Evolutionary conservation across 306 rosid species (phyloP), one percentile per base, ranked within the genome.

Genomic region (Cucumis melo): DNA sequence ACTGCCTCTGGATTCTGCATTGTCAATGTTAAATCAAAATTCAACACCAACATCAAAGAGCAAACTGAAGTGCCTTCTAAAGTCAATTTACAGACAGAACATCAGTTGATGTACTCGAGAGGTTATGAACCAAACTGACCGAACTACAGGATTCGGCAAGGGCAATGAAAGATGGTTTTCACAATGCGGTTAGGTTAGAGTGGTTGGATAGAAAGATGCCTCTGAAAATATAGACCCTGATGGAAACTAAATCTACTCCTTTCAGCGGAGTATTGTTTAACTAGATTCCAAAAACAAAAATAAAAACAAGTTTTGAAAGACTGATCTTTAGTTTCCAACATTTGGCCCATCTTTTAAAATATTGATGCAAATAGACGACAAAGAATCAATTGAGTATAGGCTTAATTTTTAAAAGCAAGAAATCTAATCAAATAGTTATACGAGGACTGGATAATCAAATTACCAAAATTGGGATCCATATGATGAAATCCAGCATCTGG

Each of bases 401-500:
- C 29, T 27, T 27, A 27, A 27, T 32, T 32, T 32, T 32, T 32
- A 32, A 32, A 32, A 32, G 3, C 36, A 32, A 32, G 36, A 32
- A 32, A 32, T 3, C 36, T 32, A 32, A 32, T 32, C 36, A 32
- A 32, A 32, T 32, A 32, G 5, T 4, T 32, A 32, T 32, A 3
- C 36, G 36, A 32, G 36, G 36, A 4, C 36, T 32, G 29, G 53
- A 23, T 39, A 60, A 46, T 44, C 42, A 68, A 54, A 23, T 66
- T 71, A 82, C 86, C 81, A 64, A 60, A 38, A 23, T 77, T 86
- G 60, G 84, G 77, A 50, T 78, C 79, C 55, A 62, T 64, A 73
- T 75, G 78, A 75, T 75, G 78, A 67, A 42, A 81, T 78, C 83
- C 84, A 32, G 39, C 57, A 50, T 77, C 83, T 82, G 83, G 75